Evolutionary conservation across 805 yeast genomes (phyloP).

Genomic region (Myxozyma melibiosi): DNA sequence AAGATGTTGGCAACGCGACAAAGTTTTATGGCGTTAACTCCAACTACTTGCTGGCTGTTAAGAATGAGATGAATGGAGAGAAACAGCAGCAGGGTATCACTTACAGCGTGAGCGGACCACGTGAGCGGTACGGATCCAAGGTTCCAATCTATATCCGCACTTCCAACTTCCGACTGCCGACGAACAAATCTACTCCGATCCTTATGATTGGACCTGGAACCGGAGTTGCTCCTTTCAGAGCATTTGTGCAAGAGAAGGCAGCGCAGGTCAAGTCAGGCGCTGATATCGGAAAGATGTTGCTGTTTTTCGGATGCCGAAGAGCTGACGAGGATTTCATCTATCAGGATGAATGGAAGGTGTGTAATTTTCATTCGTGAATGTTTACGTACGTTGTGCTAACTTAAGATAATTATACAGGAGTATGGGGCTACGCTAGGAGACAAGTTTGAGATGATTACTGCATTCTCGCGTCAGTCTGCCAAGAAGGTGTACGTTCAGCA

Average conservation of each 20-base stretch:
- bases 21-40: slow-evolving; percentile 82
- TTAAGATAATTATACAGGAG: no score
- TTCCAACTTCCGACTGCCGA: slow-evolving; percentile 90
- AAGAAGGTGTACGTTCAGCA: slow-evolving; percentile 84
- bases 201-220: slow-evolving; percentile 98
- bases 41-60: slow-evolving; percentile 74
- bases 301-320: slow-evolving; percentile 87
- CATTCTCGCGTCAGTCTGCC: slow-evolving; percentile 76
- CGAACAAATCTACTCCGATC: slow-evolving; percentile 77
- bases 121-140: slow-evolving; percentile 54
- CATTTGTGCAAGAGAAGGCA: slow-evolving; percentile 85
- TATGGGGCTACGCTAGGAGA: slow-evolving; percentile 68
- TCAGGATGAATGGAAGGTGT: slow-evolving; percentile 86
- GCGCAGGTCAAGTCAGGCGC: slow-evolving; percentile 51
- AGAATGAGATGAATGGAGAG: slow-evolving; percentile 55
- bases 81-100: slow-evolving; percentile 41
- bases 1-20: slow-evolving; percentile 39
- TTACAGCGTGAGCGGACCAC: slow-evolving; percentile 81
- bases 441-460: slow-evolving; percentile 70
- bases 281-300: slow-evolving; percentile 67
- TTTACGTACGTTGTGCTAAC: slow-evolving; percentile 46
- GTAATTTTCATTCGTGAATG: neutral
- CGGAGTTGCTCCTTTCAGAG: slow-evolving; percentile 98
- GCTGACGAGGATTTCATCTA: slow-evolving; percentile 77
- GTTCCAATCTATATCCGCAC: slow-evolving; percentile 91